These are phyloP conservation scores for Blumeria graminis DNA, from an alignment of 2,329 filamentous ascomycete species.

Conservation along the genomic window DNA sequence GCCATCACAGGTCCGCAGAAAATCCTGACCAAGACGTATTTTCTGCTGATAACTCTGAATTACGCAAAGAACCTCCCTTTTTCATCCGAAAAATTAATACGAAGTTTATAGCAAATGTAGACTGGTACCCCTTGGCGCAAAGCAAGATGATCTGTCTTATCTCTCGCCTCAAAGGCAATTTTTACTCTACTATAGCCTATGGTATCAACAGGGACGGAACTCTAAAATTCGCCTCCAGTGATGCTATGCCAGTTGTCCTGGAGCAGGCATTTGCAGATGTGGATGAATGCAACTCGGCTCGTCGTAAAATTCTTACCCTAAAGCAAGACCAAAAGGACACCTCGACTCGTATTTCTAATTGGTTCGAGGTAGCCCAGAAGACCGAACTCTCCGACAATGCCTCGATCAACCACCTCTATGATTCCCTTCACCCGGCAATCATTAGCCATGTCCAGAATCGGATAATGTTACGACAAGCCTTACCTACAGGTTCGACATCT, in stretches of 20 bases:
- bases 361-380: not conserved
- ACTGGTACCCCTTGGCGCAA: not conserved
- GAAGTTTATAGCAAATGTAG: not conserved
- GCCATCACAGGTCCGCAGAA: not conserved
- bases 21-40: not conserved
- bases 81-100: not conserved
- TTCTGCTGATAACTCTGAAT: not conserved
- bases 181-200: not conserved
- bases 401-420: not conserved
- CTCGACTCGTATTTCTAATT: not conserved
- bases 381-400: not conserved
- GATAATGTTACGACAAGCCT: not conserved
- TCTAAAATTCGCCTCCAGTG: not conserved
- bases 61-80: not conserved
- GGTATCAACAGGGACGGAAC: not conserved
- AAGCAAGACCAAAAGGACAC: not conserved
- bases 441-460: not conserved
- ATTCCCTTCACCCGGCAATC: not conserved
- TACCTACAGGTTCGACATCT: not conserved
- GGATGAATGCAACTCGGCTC: not conserved
- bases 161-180: not conserved
- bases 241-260: not conserved
- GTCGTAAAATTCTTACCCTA: not conserved
- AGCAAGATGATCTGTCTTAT: not conserved
- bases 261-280: not conserved